Evolutionary conservation across 1,284 basidiomycete species (phyloP).

Genomic region (Hymenochaete sp.): DNA sequence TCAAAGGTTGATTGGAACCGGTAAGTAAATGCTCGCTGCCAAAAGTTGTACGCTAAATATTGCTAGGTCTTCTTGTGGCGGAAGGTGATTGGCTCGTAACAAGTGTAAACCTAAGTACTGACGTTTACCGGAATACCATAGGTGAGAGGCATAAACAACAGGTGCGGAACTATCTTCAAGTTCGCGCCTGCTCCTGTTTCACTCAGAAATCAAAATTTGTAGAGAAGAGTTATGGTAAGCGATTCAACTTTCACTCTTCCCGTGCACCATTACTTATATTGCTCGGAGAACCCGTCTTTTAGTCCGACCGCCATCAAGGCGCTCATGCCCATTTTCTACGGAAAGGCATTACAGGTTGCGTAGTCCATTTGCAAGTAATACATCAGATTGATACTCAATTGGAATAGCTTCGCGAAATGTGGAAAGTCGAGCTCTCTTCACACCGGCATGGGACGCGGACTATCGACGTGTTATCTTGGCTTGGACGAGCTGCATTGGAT

Average conservation of each 20-base stretch:
- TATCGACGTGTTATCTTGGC: conserved; percentile 55
- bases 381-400: background rate
- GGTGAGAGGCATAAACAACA: conserved; percentile 40
- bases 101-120: too few relatives aligned
- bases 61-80: conserved; percentile 7
- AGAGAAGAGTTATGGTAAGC: conserved; percentile 14
- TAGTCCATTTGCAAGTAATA: background rate
- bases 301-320: conserved; percentile 16
- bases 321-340: conserved; percentile 19
- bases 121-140: conserved; percentile 12
- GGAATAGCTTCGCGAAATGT: conserved; percentile 40
- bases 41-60: conserved; percentile 28
- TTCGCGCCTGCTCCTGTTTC: too few relatives aligned
- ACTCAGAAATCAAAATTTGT: background rate
- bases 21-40: conserved; percentile 33
- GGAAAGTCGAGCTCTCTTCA: conserved; percentile 29
- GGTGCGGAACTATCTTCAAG: too few relatives aligned
- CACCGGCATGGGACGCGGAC: conserved; percentile 20
- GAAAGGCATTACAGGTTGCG: conserved; percentile 17
- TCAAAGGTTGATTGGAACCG: conserved; percentile 36
- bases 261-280: background rate
- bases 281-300: conserved; percentile 18
- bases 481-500: conserved; percentile 59
- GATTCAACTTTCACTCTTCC: too few relatives aligned
- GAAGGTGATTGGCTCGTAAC: conserved; percentile 4